These are phyloP conservation scores for Pogostemon cablin DNA, from an alignment of 257 asterid species.

Conservation along the genomic window DNA sequence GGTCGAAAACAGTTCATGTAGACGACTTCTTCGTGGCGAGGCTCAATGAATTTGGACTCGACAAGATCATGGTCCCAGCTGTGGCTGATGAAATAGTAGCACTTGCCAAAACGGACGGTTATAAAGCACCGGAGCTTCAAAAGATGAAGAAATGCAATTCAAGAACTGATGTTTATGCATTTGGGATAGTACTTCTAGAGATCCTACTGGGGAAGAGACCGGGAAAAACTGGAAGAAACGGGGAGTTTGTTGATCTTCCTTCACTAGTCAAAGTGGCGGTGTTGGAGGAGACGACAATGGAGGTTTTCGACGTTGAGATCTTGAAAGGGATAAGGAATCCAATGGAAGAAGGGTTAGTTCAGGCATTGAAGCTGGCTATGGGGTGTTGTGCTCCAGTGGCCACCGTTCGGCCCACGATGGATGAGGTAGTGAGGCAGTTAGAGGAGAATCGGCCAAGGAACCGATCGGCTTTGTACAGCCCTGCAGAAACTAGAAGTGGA, in stretches of 20 bases:
- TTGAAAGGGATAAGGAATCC: slow-evolving; percentile 83
- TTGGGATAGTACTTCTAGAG: slow-evolving; percentile 88
- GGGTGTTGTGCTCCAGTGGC: slow-evolving; percentile 98
- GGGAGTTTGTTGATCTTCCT: slow-evolving; percentile 82
- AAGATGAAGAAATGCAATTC: slow-evolving; percentile 88
- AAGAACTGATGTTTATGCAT: slow-evolving; percentile 84
- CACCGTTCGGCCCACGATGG: slow-evolving; percentile 87
- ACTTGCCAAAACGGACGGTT: slow-evolving; percentile 78
- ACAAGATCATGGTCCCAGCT: slow-evolving; percentile 79
- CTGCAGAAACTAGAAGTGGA: slow-evolving; percentile 95
- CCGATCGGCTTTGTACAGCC: slow-evolving; percentile 93
- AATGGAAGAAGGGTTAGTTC: slow-evolving; percentile 96
- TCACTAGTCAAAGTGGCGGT: slow-evolving; percentile 91
- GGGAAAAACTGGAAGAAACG: slow-evolving; percentile 62
- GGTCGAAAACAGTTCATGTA: slow-evolving; percentile 80
- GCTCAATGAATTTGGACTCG: slow-evolving; percentile 87
- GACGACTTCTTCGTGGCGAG: slow-evolving; percentile 88
- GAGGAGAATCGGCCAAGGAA: slow-evolving; percentile 98
- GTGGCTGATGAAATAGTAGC: slow-evolving; percentile 84
- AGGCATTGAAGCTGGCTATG: slow-evolving; percentile 95
- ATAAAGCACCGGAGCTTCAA: slow-evolving; percentile 95
- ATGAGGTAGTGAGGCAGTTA: slow-evolving; percentile 88
- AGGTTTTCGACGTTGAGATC: slow-evolving; percentile 83
- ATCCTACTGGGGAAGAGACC: slow-evolving; percentile 80
- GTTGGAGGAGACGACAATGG: slow-evolving; percentile 96